Base-by-base conservation (phyloP, 108 stramenopile genomes). In the Cyclotella baltica region DNA sequence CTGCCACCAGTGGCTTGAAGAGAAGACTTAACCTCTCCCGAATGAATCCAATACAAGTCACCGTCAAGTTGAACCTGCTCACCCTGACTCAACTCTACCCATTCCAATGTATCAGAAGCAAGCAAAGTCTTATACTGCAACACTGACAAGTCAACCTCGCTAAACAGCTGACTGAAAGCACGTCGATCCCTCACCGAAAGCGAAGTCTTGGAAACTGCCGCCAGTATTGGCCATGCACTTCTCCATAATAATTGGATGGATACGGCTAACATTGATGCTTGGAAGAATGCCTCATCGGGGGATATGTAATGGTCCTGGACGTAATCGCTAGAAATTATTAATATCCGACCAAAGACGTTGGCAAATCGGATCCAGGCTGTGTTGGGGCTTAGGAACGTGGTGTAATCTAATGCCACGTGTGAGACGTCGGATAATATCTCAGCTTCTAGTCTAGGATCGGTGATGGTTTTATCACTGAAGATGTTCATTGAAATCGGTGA, bases 61-160 rank as follows among this genome's bases (percentile, higher is more conserved):
- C 72, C 77, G 11, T 83, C 20, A 4, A 79, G 29, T 11, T 77
- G 27, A 31, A 83, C 22, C 22, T 64, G 37, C 31, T 73, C 65
- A 25, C 63, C 46, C 0, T 48, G 55, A 28, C 35, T 63, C 35
- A 61, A 38, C 29, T 83, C 72, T 13, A 78, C 61, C 83, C 83
- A 83, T 11, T 75, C 72, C 28, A 78, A 48, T 4, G 83, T 20
- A 13, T 52, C n/a, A 10, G 83, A 80, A 20, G 78, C 25, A 1
- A 84, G 53, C 66, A 83, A 69, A 0, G 78, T 71, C 53, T 76
- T 75, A 70, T 80, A 84, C 61, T 84, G 83, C 40, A 84, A 75
- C 16, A 76, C 46, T 1, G 79, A 55, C 61, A 84, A 43, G 27
- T 78, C 83, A 18, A 84, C 67, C 6, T 27, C 33, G 16, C 68